These are phyloP conservation scores for Rubia peregrina DNA, from an alignment of 305 asterid genomes.

Conservation along the genomic window DNA sequence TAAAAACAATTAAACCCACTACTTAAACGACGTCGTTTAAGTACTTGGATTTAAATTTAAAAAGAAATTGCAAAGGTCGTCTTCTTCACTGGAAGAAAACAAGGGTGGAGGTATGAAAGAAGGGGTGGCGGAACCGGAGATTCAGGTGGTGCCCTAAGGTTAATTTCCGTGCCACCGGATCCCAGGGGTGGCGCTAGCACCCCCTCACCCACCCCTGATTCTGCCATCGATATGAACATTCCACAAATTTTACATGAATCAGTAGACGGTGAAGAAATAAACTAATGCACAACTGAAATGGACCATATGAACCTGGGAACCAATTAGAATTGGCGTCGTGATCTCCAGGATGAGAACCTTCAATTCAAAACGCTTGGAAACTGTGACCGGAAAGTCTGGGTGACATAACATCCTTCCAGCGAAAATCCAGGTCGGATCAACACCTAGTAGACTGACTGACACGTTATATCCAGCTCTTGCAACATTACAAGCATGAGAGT, in stretches of 20 bases:
- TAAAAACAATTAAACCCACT: too few relatives aligned
- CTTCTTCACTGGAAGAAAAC: too few relatives aligned
- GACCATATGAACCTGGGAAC: slow-evolving; percentile 60
- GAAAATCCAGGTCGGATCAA: slow-evolving; percentile 50
- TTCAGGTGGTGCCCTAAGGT: too few relatives aligned
- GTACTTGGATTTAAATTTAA: too few relatives aligned
- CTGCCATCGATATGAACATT: too few relatives aligned
- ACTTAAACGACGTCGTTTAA: too few relatives aligned
- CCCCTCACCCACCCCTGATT: too few relatives aligned
- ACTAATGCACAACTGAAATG: neutral
- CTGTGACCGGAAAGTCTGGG: slow-evolving; percentile 77
- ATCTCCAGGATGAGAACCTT: slow-evolving; percentile 68
- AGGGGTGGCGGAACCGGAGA: too few relatives aligned
- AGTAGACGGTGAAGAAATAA: neutral
- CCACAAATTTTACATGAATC: neutral
- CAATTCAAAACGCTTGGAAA: slow-evolving; percentile 68
- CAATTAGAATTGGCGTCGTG: slow-evolving; percentile 61
- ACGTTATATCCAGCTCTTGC: slow-evolving; percentile 97
- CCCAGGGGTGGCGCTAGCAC: too few relatives aligned
- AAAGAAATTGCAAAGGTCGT: too few relatives aligned
- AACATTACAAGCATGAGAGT: slow-evolving; percentile 46
- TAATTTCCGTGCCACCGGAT: too few relatives aligned
- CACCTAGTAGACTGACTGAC: slow-evolving; percentile 67
- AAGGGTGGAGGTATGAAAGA: too few relatives aligned
- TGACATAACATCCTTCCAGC: slow-evolving; percentile 90